Conservation (phyloP, 345 rosid species). For the Lepidium africanum region DNA sequence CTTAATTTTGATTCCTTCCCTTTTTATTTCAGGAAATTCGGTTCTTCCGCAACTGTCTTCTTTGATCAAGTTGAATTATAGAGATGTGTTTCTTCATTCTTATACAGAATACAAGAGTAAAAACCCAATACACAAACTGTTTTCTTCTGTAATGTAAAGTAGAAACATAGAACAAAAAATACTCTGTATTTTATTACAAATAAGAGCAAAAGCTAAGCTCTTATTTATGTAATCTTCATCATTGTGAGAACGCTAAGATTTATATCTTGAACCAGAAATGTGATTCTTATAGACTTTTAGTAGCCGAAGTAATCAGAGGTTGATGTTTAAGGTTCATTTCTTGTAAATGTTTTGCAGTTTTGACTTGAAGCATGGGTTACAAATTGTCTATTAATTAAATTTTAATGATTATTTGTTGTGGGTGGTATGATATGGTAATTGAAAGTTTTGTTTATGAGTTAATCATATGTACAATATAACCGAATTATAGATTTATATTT, state of each 20-base stretch:
- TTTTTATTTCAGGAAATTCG: constrained; percentile 59
- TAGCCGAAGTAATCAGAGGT: no score
- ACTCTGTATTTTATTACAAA: neutral
- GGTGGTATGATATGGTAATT: no score
- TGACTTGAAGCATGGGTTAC: no score
- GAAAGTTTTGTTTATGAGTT: no score
- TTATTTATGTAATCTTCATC: neutral
- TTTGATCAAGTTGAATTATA: constrained; percentile 24
- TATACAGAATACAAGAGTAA: constrained; percentile 1
- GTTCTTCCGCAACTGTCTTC: constrained; percentile 79
- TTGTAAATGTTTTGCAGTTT: no score
- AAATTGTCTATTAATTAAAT: no score
- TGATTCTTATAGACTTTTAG: no score
- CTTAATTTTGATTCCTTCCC: neutral
- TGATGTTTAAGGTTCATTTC: no score
- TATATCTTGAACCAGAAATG: no score
- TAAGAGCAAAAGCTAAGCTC: neutral
- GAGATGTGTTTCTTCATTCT: neutral
- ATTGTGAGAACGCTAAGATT: neutral
- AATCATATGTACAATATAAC: no score
- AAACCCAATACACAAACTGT: neutral
- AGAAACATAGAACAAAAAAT: neutral
- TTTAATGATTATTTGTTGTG: no score
- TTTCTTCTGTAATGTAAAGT: neutral
- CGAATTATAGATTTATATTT: no score